phyloP scores from a whole-genome alignment of 805 yeast genomes.

The Kodamaea fukazawae region DNA sequence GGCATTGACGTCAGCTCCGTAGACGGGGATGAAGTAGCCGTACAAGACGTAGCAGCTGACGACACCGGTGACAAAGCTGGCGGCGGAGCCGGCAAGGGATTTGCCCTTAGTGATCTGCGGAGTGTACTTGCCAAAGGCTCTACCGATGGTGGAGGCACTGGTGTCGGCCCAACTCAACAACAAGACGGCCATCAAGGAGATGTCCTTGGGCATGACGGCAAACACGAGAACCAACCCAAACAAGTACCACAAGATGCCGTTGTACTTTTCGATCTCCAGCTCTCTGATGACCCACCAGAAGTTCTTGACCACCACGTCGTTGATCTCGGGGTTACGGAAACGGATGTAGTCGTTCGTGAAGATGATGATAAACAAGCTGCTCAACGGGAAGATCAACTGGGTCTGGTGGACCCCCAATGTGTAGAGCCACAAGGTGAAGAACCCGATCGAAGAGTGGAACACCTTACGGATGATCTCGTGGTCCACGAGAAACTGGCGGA shows the following conservation, averaged over 20 bases:
- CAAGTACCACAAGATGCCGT: conserved; percentile 87
- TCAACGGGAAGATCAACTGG: conserved; percentile 60
- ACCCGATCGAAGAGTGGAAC: conserved; percentile 87
- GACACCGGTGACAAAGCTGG: conserved; percentile 77
- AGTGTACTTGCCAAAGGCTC: conserved; percentile 79
- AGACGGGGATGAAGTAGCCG: conserved; percentile 67
- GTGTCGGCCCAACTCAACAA: conserved; percentile 96
- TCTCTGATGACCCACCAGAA: conserved; percentile 87
- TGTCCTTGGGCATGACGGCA: conserved; percentile 71
- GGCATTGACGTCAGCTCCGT: conserved; percentile 45
- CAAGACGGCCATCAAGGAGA: conserved; percentile 70
- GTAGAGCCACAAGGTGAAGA: conserved; percentile 72
- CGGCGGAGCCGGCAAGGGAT: conserved; percentile 86
- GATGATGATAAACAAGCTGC: conserved; percentile 52
- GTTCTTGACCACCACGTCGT: conserved; percentile 58
- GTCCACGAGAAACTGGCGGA: conserved; percentile 51
- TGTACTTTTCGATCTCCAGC: conserved; percentile 64
- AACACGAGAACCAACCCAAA: conserved; percentile 77
- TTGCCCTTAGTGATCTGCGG: conserved; percentile 73
- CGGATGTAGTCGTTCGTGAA: conserved; percentile 67
- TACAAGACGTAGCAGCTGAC: conserved; percentile 65
- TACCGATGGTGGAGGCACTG: conserved; percentile 91
- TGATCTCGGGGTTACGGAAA: conserved; percentile 58
- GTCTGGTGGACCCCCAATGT: conserved; percentile 54
- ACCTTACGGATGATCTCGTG: conserved; percentile 89